Evolutionary conservation across 306 rosid genomes (phyloP), one percentile per base, ranked within the genome.

Genomic region (Vachellia collinsii): DNA sequence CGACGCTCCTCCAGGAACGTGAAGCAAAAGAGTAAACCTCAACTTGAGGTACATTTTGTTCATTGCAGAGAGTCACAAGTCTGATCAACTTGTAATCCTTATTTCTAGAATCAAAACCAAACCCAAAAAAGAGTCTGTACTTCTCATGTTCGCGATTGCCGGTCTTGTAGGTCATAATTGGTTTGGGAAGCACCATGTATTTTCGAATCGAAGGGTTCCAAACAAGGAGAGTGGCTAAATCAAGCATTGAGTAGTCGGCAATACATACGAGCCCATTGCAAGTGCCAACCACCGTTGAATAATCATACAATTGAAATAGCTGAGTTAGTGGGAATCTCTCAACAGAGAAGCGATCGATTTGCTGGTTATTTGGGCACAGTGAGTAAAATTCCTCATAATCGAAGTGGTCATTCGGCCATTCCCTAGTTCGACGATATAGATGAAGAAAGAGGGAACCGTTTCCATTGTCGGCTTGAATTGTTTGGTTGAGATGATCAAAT

Each of bases 41-140:
- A 16, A 8, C 46, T 66, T 17, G 14, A 66, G 25, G n/a, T 42
- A 42, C 13, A 13, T 29, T 17, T 61, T 61, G 8, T 65, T 16
- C 44, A 13, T 22, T 0, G 34, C 9, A 20, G 4, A 20, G 4
- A 29, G 4, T 34, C 20, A 34, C n/a, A 29, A 63, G 9, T 5
- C 70, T 64, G 11, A 64, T 8, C 36, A 64, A 11, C 70, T 64
- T 64, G 11, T 29, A 64, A 19, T 34, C 70, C 70, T 34, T 36
- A 16, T 64, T 64, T 22, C 11, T 14, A 64, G 70, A 64, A 64
- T 64, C 70, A 64, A 64, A 64, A 34, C 70, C 44, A 64, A 64
- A 36, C 11, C 70, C 70, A 64, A 34, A 3, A 64, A 13, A 4
- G 0, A 54, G 11, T 7, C 13, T 7, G 19, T 51, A 6, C 59